These are phyloP conservation scores for Ciborinia camelliae DNA, from an alignment of 2,329 filamentous ascomycete species.

Conservation along the genomic window DNA sequence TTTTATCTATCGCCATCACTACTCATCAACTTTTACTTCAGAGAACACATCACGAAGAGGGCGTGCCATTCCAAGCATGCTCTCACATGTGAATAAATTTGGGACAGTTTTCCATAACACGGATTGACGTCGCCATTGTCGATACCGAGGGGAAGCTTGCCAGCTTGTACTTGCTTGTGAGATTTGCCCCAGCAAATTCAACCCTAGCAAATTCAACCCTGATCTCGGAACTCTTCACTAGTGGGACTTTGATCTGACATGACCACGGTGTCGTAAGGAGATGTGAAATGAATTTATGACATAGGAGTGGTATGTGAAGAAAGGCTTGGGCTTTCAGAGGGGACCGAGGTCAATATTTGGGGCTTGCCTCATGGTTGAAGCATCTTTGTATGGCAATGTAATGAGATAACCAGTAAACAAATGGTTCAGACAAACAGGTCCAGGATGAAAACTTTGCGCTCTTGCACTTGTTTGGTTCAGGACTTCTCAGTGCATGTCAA, in stretches of 20 bases:
- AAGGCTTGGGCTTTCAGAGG: background rate
- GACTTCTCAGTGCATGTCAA: background rate
- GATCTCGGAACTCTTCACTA: too few species aligned
- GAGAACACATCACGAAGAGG: background rate
- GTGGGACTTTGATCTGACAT: background rate
- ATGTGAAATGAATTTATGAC: background rate
- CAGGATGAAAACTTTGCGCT: background rate
- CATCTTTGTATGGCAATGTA: background rate
- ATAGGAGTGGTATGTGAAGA: background rate
- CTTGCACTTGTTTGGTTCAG: background rate
- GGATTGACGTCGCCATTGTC: background rate
- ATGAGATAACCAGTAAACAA: background rate
- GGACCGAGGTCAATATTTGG: background rate
- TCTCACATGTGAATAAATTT: background rate
- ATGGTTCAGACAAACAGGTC: background rate
- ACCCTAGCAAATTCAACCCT: background rate
- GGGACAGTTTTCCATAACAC: background rate
- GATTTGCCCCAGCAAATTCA: background rate
- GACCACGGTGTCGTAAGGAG: background rate
- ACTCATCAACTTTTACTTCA: background rate
- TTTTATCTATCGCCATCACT: background rate
- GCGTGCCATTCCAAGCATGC: background rate
- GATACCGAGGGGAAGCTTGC: background rate
- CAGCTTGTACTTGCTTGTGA: background rate
- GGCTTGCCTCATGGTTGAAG: background rate